Conservation (phyloP, 768 basidiomycete genomes). For the Aureoboletus auriporus region DNA sequence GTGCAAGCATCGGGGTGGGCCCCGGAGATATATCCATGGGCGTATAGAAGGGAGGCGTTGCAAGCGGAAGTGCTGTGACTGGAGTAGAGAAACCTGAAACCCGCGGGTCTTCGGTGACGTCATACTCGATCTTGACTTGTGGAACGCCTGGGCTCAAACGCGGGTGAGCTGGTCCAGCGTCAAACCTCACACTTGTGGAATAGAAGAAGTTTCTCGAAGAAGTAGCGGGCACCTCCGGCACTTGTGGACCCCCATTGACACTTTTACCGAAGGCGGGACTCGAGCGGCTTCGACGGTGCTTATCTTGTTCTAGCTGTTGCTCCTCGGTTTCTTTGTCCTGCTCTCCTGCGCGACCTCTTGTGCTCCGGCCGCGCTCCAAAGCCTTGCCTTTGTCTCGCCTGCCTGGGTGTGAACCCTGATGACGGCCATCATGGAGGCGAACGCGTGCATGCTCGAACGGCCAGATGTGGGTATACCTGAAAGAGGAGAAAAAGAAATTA, state of each 20-base stretch:
- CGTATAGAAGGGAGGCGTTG: constrained; percentile 24
- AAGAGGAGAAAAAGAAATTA: constrained; percentile 1
- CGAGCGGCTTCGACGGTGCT: constrained; percentile 17
- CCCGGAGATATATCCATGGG: constrained; percentile 21
- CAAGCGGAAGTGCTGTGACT: constrained; percentile 18
- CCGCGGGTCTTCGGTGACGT: constrained; percentile 14
- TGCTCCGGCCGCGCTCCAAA: constrained; percentile 13
- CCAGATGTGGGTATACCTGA: constrained; percentile 94
- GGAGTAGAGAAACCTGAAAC: constrained; percentile 22
- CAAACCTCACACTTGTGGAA: constrained; percentile 1
- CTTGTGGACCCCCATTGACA: not conserved
- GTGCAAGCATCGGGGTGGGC: constrained; percentile 10
- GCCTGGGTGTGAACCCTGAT: constrained; percentile 26
- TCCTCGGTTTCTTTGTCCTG: constrained; percentile 4
- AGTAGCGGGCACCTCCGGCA: not conserved
- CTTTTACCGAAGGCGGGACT: constrained; percentile 11
- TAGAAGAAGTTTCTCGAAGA: constrained; percentile 10
- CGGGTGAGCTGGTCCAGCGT: not conserved
- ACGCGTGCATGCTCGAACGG: constrained; percentile 96
- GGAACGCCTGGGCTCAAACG: constrained; percentile 7
- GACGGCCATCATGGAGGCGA: constrained; percentile 46
- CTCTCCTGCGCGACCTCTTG: constrained; percentile 6
- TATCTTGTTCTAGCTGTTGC: constrained; percentile 4
- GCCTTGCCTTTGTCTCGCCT: constrained; percentile 20
- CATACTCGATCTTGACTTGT: constrained; percentile 21